Percentiles rank a stretch among this genome's conserved stretches.
phyloP scores from a whole-genome alignment of 1,284 basidiomycete genomes.

The Cutaneotrichosporon cyanovorans region DNA sequence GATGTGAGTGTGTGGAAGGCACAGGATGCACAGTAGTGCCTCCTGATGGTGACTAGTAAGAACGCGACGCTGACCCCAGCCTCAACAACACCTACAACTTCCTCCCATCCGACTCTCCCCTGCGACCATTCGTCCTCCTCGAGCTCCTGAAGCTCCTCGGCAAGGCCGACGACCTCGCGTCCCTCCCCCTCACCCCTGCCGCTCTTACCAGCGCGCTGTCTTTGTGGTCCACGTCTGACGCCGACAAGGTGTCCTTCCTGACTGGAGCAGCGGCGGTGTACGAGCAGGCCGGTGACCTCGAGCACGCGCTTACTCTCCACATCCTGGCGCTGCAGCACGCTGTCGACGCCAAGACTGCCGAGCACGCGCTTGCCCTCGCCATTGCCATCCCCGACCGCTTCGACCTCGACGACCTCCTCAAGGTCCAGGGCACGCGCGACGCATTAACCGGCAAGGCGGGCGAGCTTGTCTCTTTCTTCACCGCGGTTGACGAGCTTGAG shows the following conservation, averaged over 20 bases:
- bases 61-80: constrained; percentile 46
- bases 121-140: constrained; percentile 60
- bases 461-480: constrained; percentile 39
- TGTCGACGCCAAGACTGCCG: constrained; percentile 31
- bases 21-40: neutral
- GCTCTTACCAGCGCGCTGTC: constrained; percentile 66
- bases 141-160: constrained; percentile 56
- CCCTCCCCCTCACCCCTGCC: constrained; percentile 57
- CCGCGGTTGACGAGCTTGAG: constrained; percentile 62
- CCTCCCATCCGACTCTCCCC: constrained; percentile 59
- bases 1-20: constrained; percentile 32
- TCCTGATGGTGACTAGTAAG: neutral
- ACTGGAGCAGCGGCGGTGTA: constrained; percentile 60
- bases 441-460: constrained; percentile 26
- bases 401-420: constrained; percentile 70
- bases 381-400: constrained; percentile 64
- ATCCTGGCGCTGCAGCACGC: constrained; percentile 50
- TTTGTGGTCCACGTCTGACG: constrained; percentile 64
- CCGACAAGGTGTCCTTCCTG: constrained; percentile 64
- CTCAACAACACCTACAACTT: constrained; percentile 83
- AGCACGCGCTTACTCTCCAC: constrained; percentile 50
- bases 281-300: constrained; percentile 53
- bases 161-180: constrained; percentile 54
- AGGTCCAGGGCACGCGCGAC: constrained; percentile 32
- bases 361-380: constrained; percentile 49